A percentile compares a stretch with the other conserved stretches of the same genome.
Conservation (phyloP, 2,329 filamentous ascomycete genomes). For the Phialophora verrucosa region DNA sequence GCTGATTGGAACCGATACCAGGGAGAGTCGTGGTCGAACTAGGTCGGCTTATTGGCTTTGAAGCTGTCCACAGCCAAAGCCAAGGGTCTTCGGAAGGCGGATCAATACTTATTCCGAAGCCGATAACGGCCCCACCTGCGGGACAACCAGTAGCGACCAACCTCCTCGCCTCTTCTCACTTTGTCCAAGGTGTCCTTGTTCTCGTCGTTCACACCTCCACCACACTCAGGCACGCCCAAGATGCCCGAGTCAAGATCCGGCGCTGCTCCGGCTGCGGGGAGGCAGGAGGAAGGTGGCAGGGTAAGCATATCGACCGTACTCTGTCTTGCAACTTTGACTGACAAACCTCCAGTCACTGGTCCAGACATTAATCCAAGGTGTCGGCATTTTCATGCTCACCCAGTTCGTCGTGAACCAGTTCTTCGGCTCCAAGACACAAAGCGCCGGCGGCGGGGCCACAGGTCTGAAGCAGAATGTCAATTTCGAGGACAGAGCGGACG, state of each 20-base stretch:
- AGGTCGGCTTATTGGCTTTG: conserved; percentile 15
- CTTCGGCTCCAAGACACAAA: conserved; percentile 50
- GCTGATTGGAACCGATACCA: conserved; percentile 1
- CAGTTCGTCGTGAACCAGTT: conserved; percentile 64
- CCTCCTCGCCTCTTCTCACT: conserved; percentile 7
- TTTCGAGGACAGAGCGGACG: conserved; percentile 68
- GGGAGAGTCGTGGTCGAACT: conserved; percentile 20
- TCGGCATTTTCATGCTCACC: conserved; percentile 64
- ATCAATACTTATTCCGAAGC: not conserved
- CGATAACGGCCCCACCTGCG: not conserved
- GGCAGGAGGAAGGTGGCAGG: conserved; percentile 32
- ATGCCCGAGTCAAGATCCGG: conserved; percentile 35
- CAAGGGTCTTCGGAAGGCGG: not conserved
- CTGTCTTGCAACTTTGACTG: conserved; percentile 10
- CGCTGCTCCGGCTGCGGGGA: conserved; percentile 25
- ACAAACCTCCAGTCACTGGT: conserved; percentile 47
- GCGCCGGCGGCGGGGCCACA: conserved; percentile 33
- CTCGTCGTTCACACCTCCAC: not conserved
- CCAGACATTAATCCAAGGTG: conserved; percentile 57
- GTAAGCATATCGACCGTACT: conserved; percentile 6
- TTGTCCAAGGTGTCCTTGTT: not conserved
- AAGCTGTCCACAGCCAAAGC: not conserved
- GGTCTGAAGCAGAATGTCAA: conserved; percentile 58
- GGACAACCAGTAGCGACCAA: not conserved
- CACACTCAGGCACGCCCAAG: conserved; percentile 9